Percentiles rank a stretch among this genome's conserved stretches.
phyloP scores from a whole-genome alignment of 176 grass and related monocot species.

The Microstegium vimineum region DNA sequence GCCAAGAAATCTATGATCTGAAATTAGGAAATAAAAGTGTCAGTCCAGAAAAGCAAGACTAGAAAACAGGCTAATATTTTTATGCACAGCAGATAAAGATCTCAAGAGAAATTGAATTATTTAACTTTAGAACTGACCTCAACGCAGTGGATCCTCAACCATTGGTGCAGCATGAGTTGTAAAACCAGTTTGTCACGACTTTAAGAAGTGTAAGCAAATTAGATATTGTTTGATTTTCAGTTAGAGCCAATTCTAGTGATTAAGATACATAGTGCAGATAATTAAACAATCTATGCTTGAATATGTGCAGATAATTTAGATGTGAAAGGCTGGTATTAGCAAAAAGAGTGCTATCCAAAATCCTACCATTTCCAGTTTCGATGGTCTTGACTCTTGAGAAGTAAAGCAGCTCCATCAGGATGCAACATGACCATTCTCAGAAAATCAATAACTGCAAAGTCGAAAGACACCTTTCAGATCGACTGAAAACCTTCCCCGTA shows the following conservation, averaged over 20 bases:
- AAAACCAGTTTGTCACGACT: conserved; percentile 80
- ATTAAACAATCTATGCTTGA: background rate
- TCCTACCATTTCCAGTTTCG: conserved; percentile 61
- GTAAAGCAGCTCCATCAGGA: conserved; percentile 75
- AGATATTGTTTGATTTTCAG: background rate
- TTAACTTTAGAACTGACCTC: conserved; percentile 59
- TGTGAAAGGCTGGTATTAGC: background rate
- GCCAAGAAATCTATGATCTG: conserved; percentile 88
- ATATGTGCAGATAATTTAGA: background rate
- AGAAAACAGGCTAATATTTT: background rate
- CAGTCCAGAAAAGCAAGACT: background rate
- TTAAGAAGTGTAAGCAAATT: conserved; percentile 73
- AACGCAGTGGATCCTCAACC: conserved; percentile 65
- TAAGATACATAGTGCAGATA: background rate
- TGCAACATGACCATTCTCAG: conserved; percentile 87
- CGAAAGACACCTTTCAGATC: conserved; percentile 24
- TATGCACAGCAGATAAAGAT: background rate
- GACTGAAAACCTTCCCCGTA: background rate
- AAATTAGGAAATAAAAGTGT: conserved; percentile 30
- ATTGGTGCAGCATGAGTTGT: conserved; percentile 54
- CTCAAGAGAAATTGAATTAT: background rate
- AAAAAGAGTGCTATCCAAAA: background rate
- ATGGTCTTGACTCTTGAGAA: conserved; percentile 74
- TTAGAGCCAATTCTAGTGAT: background rate
- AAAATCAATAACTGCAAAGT: conserved; percentile 80